Conservation (phyloP, 345 rosid genomes). For the Toxicodendron radicans region DNA sequence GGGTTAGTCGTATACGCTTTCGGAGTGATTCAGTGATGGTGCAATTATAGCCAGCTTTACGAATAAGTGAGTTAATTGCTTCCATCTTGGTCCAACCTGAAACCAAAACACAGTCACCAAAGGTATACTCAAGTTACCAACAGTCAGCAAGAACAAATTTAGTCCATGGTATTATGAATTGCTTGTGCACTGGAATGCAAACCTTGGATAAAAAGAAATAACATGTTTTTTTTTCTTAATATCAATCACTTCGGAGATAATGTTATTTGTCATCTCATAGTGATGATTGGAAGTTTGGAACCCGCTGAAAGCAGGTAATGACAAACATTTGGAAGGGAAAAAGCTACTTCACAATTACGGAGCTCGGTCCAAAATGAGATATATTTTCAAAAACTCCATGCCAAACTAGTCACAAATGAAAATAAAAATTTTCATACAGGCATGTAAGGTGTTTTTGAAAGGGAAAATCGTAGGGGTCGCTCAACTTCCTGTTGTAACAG, state of each 20-base stretch:
- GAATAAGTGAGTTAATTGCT: slow-evolving; percentile 90
- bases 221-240: neutral
- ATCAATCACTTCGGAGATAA: neutral
- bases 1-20: slow-evolving; percentile 71
- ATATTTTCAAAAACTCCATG: neutral
- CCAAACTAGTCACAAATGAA: neutral
- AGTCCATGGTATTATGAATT: neutral
- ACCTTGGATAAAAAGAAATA: neutral
- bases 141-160: neutral
- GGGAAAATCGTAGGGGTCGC: neutral
- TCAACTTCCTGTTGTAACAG: neutral
- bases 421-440: neutral
- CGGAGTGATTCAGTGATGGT: slow-evolving; percentile 60
- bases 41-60: slow-evolving; percentile 80
- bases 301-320: neutral
- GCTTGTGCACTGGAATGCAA: neutral
- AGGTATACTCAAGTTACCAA: neutral
- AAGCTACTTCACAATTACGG: neutral
- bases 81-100: slow-evolving; percentile 84
- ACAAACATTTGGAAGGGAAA: neutral
- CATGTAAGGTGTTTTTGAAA: neutral
- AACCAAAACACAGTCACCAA: slow-evolving; percentile 12
- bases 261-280: neutral
- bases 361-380: neutral
- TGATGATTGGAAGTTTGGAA: neutral